Evolutionary conservation across 306 rosid species (phyloP).

Genomic region (Luffa aegyptiaca): DNA sequence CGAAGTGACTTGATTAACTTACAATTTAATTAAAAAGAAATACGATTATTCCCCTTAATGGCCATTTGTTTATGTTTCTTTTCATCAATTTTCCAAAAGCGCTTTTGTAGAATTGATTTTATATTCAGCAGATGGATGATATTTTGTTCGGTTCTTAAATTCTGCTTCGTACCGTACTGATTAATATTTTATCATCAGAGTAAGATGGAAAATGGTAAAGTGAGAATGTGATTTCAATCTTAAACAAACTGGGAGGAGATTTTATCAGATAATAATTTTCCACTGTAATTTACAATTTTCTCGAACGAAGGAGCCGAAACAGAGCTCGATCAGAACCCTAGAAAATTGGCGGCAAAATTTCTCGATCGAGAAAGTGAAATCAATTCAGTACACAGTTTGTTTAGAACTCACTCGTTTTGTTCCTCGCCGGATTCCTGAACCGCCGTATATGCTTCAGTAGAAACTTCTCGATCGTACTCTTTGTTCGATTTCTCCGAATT

Average conservation of each 20-base stretch:
- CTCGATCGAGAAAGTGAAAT: not conserved
- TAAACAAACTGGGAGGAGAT: not conserved
- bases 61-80: not conserved
- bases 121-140: not conserved
- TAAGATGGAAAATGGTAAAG: not conserved
- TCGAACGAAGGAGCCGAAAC: not conserved
- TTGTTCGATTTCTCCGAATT: constrained; percentile 3
- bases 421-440: not conserved
- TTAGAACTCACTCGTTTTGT: not conserved
- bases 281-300: not conserved
- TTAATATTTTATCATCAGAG: not conserved
- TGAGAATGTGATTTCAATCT: not conserved
- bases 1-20: not conserved
- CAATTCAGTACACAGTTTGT: not conserved
- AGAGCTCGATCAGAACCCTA: not conserved
- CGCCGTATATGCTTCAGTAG: not conserved
- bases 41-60: not conserved
- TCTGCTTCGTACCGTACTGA: not conserved
- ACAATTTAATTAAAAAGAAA: not conserved
- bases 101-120: not conserved
- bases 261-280: not conserved
- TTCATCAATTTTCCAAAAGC: not conserved
- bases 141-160: not conserved
- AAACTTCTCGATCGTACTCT: not conserved
- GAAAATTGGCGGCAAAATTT: constrained; percentile 4